These are phyloP conservation scores for Aspergillus sp. DNA, from an alignment of 2,329 filamentous ascomycete species.

Conservation along the genomic window DNA sequence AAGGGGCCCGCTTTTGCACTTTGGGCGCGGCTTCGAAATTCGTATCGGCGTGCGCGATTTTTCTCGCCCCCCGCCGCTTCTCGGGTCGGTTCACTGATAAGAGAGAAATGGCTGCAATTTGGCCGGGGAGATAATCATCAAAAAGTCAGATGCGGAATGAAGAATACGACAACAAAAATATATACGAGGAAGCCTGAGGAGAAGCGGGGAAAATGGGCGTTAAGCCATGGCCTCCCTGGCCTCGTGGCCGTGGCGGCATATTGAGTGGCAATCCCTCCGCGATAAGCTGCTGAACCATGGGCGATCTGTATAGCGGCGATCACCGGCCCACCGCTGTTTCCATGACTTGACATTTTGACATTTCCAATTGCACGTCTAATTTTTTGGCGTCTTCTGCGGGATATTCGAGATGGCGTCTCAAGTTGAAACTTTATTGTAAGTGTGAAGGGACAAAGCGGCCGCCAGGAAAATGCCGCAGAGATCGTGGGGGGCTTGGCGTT, in stretches of 20 bases:
- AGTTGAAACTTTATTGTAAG: neutral
- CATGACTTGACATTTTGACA: neutral
- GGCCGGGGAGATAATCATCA: neutral
- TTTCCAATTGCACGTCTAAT: constrained; percentile 7
- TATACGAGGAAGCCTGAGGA: neutral
- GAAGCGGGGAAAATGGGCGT: constrained; percentile 3
- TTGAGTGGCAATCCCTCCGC: constrained; percentile 10
- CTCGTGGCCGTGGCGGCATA: neutral
- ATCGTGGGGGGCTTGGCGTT: neutral
- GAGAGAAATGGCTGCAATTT: neutral
- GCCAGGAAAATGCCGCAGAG: neutral
- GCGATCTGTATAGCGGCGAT: constrained; percentile 25
- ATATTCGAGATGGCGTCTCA: neutral
- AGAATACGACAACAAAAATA: neutral
- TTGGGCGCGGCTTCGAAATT: constrained; percentile 1
- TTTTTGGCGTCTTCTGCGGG: neutral
- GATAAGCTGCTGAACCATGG: constrained; percentile 17
- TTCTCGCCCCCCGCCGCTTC: constrained; percentile 9
- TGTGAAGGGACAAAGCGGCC: neutral
- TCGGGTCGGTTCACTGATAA: neutral
- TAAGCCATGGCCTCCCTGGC: neutral
- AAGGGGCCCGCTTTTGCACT: neutral
- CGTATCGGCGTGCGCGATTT: constrained; percentile 5
- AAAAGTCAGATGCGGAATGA: neutral
- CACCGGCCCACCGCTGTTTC: constrained; percentile 17